These are phyloP conservation scores for Claviceps spartinae DNA, from an alignment of 2,329 filamentous ascomycete genomes.

Conservation along the genomic window DNA sequence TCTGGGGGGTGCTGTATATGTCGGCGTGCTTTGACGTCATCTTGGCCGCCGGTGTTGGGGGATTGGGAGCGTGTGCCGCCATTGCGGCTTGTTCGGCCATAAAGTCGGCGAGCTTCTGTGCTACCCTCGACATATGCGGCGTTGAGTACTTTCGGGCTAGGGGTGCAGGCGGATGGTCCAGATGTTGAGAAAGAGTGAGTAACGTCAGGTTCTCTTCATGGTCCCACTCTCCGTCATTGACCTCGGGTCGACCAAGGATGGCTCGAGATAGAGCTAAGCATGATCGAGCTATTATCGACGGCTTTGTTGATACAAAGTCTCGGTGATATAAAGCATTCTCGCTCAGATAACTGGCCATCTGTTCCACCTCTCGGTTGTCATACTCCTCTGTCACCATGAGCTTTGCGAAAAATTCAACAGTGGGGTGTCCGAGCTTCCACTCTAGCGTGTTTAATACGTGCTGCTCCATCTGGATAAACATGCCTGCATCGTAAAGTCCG, in stretches of 20 bases:
- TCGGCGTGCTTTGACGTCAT: conserved; percentile 38
- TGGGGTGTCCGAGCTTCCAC: conserved; percentile 92
- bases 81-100: conserved; percentile 46
- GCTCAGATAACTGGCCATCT: conserved; percentile 87
- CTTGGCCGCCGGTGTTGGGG: conserved; percentile 48
- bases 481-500: conserved; percentile 93
- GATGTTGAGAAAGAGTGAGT: conserved; percentile 43
- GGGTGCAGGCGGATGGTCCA: conserved; percentile 44
- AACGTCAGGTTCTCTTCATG: conserved; percentile 55
- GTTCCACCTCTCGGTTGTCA: conserved; percentile 75
- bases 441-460: conserved; percentile 94
- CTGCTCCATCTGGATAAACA: conserved; percentile 99
- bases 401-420: conserved; percentile 86
- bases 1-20: conserved; percentile 68
- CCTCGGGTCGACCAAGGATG: conserved; percentile 69
- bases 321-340: conserved; percentile 94
- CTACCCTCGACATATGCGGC: conserved; percentile 37
- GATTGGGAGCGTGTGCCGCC: conserved; percentile 32
- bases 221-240: conserved; percentile 64
- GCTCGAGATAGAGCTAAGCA: conserved; percentile 76
- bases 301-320: conserved; percentile 86
- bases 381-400: conserved; percentile 69
- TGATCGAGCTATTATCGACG: conserved; percentile 80
- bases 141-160: conserved; percentile 47
- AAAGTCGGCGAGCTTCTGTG: conserved; percentile 43